These are phyloP conservation scores for Syzygium malaccense DNA, from an alignment of 441 rosid genomes.

Conservation along the genomic window DNA sequence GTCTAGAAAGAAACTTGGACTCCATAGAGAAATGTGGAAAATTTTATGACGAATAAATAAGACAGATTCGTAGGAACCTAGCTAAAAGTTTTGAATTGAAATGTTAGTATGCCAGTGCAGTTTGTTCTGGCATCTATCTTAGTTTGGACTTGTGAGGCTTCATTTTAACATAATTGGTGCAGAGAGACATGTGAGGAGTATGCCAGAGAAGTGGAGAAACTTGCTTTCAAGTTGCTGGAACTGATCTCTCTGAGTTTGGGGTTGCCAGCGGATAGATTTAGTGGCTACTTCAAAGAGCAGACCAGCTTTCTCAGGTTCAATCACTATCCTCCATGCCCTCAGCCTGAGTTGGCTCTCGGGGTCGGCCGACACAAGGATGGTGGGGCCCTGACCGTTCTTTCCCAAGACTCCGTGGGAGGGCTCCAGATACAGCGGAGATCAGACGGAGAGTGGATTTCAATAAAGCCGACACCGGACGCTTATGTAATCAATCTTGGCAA, in stretches of 20 bases:
- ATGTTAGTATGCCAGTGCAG: neutral
- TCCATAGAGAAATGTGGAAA: neutral
- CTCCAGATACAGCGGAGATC: conserved; percentile 10
- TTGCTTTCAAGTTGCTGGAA: conserved; percentile 38
- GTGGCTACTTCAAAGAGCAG: conserved; percentile 15
- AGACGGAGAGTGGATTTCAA: conserved; percentile 5
- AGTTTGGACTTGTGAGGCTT: neutral
- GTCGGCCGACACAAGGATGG: conserved; percentile 4
- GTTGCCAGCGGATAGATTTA: conserved; percentile 24
- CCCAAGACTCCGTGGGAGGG: conserved; percentile 9
- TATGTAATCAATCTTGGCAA: conserved; percentile 13
- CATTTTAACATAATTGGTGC: neutral
- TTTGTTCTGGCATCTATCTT: neutral
- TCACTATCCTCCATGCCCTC: conserved; percentile 10
- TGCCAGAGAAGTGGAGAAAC: conserved; percentile 31
- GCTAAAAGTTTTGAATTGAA: neutral
- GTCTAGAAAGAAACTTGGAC: neutral
- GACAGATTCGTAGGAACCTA: neutral
- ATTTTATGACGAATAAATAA: neutral
- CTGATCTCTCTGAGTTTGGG: conserved; percentile 47
- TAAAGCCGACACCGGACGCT: neutral
- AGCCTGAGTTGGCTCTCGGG: conserved; percentile 9
- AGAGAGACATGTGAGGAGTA: conserved; percentile 47
- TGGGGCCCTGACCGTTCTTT: conserved; percentile 13
- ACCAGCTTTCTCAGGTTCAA: conserved; percentile 5